These are phyloP conservation scores for Paramecium caudatum DNA, from an alignment of 73 alveolate genomes.

Conservation along the genomic window DNA sequence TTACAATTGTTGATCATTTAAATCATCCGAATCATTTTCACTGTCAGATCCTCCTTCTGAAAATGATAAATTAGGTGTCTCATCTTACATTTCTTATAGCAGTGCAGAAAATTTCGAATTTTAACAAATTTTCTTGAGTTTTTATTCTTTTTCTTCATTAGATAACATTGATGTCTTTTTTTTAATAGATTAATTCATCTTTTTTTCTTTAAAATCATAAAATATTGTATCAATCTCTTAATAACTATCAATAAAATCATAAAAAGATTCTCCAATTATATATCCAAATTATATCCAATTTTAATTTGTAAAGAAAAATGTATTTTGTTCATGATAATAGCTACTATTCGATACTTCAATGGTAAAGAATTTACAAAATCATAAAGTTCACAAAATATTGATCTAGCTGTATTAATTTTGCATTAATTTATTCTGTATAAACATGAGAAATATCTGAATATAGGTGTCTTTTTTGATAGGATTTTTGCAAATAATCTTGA, in stretches of 20 bases:
- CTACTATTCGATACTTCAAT: slow-evolving; percentile 74
- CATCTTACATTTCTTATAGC: slow-evolving; percentile 60
- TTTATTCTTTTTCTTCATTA: slow-evolving; percentile 50
- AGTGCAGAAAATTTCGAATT: slow-evolving; percentile 43
- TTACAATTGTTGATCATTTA: slow-evolving; percentile 55
- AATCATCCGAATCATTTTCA: slow-evolving; percentile 71
- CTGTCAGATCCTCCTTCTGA: slow-evolving; percentile 78
- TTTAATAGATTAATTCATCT: not conserved
- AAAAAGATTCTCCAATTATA: slow-evolving; percentile 53
- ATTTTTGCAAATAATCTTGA: slow-evolving; percentile 69
- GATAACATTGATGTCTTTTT: not conserved
- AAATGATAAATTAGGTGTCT: slow-evolving; percentile 36
- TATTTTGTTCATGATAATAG: slow-evolving; percentile 34
- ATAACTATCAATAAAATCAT: slow-evolving; percentile 34
- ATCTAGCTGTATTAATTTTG: slow-evolving; percentile 70
- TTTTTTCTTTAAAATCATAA: not conserved
- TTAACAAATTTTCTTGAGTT: not conserved
- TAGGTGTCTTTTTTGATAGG: slow-evolving; percentile 34
- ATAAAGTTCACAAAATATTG: slow-evolving; percentile 50
- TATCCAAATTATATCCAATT: slow-evolving; percentile 55
- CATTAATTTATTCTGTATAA: slow-evolving; percentile 58
- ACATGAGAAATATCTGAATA: slow-evolving; percentile 74
- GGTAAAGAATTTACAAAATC: slow-evolving; percentile 67
- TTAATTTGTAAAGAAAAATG: slow-evolving; percentile 30
- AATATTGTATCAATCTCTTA: not conserved